phyloP scores from a whole-genome alignment of 768 basidiomycete genomes.

The Mrakia gelida region DNA sequence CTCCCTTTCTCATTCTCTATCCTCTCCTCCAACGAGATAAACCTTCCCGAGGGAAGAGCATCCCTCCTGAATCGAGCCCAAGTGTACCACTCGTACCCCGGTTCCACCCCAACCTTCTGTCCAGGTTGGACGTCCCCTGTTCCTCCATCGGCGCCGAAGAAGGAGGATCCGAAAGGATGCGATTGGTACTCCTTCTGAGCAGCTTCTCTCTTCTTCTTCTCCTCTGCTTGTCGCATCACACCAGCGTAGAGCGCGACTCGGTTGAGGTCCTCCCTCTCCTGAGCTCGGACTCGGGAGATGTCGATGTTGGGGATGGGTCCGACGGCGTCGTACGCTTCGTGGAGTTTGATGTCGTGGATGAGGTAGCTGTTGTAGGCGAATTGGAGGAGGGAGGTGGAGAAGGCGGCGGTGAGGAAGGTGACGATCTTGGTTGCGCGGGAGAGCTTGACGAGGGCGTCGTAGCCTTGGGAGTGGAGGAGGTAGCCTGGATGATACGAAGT shows the following conservation, averaged over 20 bases:
- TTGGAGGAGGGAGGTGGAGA: neutral
- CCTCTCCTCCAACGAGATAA: neutral
- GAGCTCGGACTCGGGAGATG: conserved; percentile 11
- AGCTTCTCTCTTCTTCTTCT: neutral
- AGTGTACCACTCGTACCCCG: too few relatives aligned
- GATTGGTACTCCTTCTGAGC: neutral
- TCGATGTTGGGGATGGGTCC: conserved; percentile 1
- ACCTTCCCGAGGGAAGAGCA: too few relatives aligned
- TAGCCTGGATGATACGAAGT: neutral
- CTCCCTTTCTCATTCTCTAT: neutral
- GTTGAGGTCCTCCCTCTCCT: neutral
- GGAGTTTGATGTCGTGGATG: conserved; percentile 11
- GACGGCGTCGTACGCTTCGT: neutral
- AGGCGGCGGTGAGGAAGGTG: neutral
- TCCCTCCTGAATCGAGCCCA: too few relatives aligned
- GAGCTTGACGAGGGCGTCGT: neutral
- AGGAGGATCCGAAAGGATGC: neutral
- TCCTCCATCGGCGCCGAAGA: too few relatives aligned
- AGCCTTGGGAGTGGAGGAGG: neutral
- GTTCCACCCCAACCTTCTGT: neutral
- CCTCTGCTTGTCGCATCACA: neutral
- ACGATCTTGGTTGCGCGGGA: neutral
- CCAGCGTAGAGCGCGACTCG: neutral
- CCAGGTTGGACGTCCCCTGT: neutral
- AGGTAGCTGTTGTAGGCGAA: neutral